Base-by-base conservation (phyloP, 208 protist genomes). In the Leishmania aethiopica region DNA sequence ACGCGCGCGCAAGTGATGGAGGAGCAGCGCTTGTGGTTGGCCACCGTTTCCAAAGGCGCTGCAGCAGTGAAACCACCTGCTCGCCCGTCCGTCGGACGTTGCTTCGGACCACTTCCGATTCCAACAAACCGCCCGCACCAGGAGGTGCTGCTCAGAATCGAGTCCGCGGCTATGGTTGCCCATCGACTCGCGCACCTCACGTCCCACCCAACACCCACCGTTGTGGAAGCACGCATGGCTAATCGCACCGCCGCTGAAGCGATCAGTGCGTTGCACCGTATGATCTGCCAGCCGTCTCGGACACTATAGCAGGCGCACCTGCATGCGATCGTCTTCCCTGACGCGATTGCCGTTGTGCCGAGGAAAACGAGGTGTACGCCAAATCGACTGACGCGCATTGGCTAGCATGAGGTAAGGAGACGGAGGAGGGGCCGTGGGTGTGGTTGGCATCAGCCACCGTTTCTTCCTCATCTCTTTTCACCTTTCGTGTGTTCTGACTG, bases 141-240 rank as follows among this genome's bases (percentile, higher is more conserved):
- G 37, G 76, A 79, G 15, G 42, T 70, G 37, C 42, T 72, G 45
- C 47, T 80, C 13, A 37, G 37, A 35, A 11, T 70, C 40, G 77
- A 80, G 40, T 49, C 55, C 47, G 28, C 28, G 1, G 4, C 45
- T 2, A 5, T 28, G 17, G 28, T 45, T 17, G 62, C 77, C 17
- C 28, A 72, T 28, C 45, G 45, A 8, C 77, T 80, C 8, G 49
- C n/a, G 15, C 77, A 80, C 42, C 60, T 80, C 47, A 57, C 77
- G 35, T 70, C 77, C 3, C 60, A 57, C 49, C 62, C 77, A 22
- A 57, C 42, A 32, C 77, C 49, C 22, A 62, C 77, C 15, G 11
- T 22, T 28, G 40, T 72, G 10, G 77, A 80, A 25, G 42, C 22
- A 42, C 77, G 77, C 64, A 80, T 80, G 60, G 32, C 28, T n/a